Base-by-base conservation (phyloP, 805 yeast genomes). In the Pichia thaimueangensis region DNA sequence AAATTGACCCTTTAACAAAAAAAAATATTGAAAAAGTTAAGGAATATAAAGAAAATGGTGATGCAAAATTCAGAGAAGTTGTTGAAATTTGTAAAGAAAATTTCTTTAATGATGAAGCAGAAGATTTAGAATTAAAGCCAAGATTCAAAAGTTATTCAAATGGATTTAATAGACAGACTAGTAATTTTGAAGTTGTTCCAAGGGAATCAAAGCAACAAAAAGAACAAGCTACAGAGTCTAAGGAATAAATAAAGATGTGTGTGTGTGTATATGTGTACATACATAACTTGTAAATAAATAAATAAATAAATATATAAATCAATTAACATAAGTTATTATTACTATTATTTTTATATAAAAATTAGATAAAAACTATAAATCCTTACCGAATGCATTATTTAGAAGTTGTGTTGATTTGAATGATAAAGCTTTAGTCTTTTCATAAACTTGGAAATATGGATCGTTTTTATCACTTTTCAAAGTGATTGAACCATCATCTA, bases 391-490 rank as follows among this genome's bases (percentile, higher is more conserved):
- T 39, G 74, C 70, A 43, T 70, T 68, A 43, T 70, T 69, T 48
- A 77, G 67, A 35, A 76, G 65, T 60, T 78, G 82, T 57, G 69
- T 72, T 16, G 82, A 73, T 54, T 76, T 72, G 65, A 73, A 78
- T 28, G 76, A 71, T 53, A 79, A 63, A 5, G 78, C 78, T 67
- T 79, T 80, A n/a, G 84, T 77, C 59, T 73, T 76, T 53, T 80
- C 85, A 48, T 75, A 73, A 30, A 84, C 74, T 50, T 80, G 82
- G 51, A 84, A 87, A 64, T 82, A 71, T 31, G 77, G 76, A 52
- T 78, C 68, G 39, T 70, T 70, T 43, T 77, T 74, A 50, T 76
- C 78, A 57, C 72, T 72, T 59, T 73, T 72, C 45, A 80, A 65
- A 23, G 75, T 69, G 19, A 57, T 47, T 7, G 78, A 59, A 31